phyloP scores from a whole-genome alignment of 345 rosid species.

The Brassica carinata region DNA sequence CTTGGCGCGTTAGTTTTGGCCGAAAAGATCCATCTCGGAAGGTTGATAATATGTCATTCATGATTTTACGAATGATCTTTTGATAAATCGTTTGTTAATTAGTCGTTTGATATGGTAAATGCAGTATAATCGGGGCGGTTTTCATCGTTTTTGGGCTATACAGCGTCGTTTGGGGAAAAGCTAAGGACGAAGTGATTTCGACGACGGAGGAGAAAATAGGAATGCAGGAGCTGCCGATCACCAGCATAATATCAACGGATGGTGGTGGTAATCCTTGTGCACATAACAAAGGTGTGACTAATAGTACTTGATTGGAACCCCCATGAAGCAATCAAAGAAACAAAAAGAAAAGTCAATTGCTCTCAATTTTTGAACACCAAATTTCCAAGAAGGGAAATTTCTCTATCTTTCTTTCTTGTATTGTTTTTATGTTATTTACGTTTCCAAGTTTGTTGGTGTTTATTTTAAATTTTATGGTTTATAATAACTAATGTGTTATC shows the following conservation, averaged over 20 bases:
- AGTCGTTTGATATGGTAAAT: background rate
- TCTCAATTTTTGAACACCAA: constrained; percentile 34
- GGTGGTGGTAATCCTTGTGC: constrained; percentile 22
- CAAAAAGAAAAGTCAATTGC: background rate
- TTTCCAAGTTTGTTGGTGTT: constrained; percentile 9
- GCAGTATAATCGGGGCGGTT: constrained; percentile 78
- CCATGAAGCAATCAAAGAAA: constrained; percentile 10
- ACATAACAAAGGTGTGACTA: constrained; percentile 9
- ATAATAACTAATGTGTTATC: background rate
- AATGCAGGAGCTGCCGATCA: constrained; percentile 56
- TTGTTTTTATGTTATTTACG: constrained; percentile 20
- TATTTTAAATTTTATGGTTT: background rate
- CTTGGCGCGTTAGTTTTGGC: constrained; percentile 66
- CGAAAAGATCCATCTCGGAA: constrained; percentile 76
- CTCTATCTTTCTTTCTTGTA: constrained; percentile 23
- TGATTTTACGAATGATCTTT: background rate
- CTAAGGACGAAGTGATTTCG: constrained; percentile 52
- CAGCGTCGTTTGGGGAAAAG: constrained; percentile 89
- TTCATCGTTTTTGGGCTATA: constrained; percentile 78
- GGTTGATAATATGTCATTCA: constrained; percentile 44
- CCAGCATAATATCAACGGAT: constrained; percentile 15
- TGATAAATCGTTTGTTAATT: background rate
- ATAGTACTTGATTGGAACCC: background rate
- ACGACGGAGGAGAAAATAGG: constrained; percentile 40
- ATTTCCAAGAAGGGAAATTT: constrained; percentile 23